These are phyloP conservation scores for Viridothelium virens DNA, from an alignment of 495 filamentous ascomycete species.

Conservation along the genomic window DNA sequence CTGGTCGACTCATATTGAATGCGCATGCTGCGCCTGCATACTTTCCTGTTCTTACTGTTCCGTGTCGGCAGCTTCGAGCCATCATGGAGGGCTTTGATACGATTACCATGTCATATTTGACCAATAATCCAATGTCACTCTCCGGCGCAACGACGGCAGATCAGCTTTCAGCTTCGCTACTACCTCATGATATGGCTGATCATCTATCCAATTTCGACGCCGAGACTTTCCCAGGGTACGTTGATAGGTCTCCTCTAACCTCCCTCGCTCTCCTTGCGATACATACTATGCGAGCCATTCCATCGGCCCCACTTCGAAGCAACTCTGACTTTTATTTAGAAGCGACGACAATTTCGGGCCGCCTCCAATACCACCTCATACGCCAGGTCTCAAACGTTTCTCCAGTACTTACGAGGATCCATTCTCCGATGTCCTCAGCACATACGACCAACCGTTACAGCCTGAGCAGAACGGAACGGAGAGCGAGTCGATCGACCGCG, in stretches of 20 bases:
- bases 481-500: constrained; percentile 48
- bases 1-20: not conserved
- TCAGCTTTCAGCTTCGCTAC: constrained; percentile 45
- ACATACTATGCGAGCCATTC: no score
- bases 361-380: constrained; percentile 21
- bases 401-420: constrained; percentile 37
- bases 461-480: constrained; percentile 31
- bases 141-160: constrained; percentile 46
- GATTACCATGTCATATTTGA: constrained; percentile 56
- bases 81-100: constrained; percentile 59
- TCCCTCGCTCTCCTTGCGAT: not conserved
- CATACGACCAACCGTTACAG: constrained; percentile 32
- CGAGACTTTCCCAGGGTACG: constrained; percentile 53
- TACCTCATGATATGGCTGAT: constrained; percentile 49
- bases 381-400: constrained; percentile 35
- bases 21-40: constrained; percentile 13
- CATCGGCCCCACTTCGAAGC: no score
- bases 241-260: constrained; percentile 4
- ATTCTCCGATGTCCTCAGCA: constrained; percentile 37
- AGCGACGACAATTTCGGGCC: constrained; percentile 25
- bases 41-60: constrained; percentile 20
- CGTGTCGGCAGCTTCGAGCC: constrained; percentile 28
- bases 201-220: constrained; percentile 50
- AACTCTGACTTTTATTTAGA: constrained; percentile 6
- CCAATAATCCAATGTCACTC: constrained; percentile 45